Evolutionary conservation across 192 early-diverging fungal species (phyloP).

Genomic region (Umbelopsis sp.): DNA sequence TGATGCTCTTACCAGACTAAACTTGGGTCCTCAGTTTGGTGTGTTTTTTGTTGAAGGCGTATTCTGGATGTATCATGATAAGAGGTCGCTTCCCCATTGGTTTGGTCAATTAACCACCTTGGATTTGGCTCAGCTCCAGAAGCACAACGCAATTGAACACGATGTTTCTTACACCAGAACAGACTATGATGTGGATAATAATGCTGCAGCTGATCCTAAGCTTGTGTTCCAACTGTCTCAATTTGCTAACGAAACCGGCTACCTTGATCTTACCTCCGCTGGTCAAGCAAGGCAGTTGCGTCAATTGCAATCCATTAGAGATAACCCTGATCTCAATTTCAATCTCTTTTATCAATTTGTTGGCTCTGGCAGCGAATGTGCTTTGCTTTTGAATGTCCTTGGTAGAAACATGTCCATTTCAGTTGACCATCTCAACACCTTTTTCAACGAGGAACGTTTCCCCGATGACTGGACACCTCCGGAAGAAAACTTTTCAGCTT

Average conservation of each 20-base stretch:
- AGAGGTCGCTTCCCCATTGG: slow-evolving; percentile 8
- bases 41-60: neutral
- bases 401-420: slow-evolving; percentile 15
- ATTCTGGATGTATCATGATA: slow-evolving; percentile 20
- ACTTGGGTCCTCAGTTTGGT: neutral
- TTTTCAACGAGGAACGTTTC: slow-evolving; percentile 22
- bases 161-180: slow-evolving; percentile 26
- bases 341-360: slow-evolving; percentile 10
- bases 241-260: slow-evolving; percentile 24
- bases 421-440: slow-evolving; percentile 17
- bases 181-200: slow-evolving; percentile 19
- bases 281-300: slow-evolving; percentile 4
- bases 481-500: neutral
- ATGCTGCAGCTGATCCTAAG: slow-evolving; percentile 3
- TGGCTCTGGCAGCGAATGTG: slow-evolving; percentile 22
- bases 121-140: slow-evolving; percentile 18
- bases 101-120: neutral
- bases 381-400: slow-evolving; percentile 18
- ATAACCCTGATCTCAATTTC: slow-evolving; percentile 8
- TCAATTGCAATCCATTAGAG: slow-evolving; percentile 3
- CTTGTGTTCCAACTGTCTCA: slow-evolving; percentile 10
- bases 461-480: slow-evolving; percentile 26
- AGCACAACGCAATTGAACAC: slow-evolving; percentile 31
- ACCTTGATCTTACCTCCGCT: slow-evolving; percentile 18
- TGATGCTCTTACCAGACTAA: slow-evolving; percentile 17